Evolutionary conservation across 2,329 filamentous ascomycete species (phyloP), one percentile per base, ranked within the genome.

Genomic region (Boeremia exigua): DNA sequence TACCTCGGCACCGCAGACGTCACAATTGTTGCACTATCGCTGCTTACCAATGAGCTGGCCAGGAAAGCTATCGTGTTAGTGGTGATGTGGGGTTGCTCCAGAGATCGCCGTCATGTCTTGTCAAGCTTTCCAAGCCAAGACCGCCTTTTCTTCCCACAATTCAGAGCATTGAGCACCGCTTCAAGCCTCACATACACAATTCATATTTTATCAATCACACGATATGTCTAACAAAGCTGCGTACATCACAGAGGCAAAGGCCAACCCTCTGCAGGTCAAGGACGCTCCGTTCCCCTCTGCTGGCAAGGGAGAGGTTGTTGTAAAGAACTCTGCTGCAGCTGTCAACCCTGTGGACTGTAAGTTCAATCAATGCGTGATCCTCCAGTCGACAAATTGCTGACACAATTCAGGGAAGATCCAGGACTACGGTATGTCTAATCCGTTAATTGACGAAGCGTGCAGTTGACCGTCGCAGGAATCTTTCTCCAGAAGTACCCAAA

Each of bases 401-500:
- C 39, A 30, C 11, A 9, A 54, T 1, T 2, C 10, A 72, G 70
- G 68, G 68, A 72, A 71, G 45, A 65, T 72, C 32, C 69, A 71
- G 43, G 69, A 78, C 33, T 65, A 62, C 11, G 72, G 71, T 66
- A 56, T 58, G 44, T 38, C 19, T 4, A 11, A 6, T 23, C 25
- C 23, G 25, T 4, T n/a, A 25, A 2, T 12, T 25, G 10, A 28
- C 7, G 6, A 15, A 14, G 27, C 6, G 9, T 12, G 15, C 9
- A 32, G 19, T 38, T 61, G 23, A 62, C 11, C 17, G 2, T 6
- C 10, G n/a, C 55, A 55, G 73, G 69, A 28, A 54, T 75, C 28
- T 71, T 78, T 37, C 48, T 75, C 25, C 50, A 77, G 28, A 72
- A 67, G 43, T 72, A 70, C 58, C 71, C 69, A 23, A 68, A 66